Evolutionary conservation across 225 moss, liverwort and hornwort genomes (phyloP).

Genomic region (Pseudisothecium myosuroides): DNA sequence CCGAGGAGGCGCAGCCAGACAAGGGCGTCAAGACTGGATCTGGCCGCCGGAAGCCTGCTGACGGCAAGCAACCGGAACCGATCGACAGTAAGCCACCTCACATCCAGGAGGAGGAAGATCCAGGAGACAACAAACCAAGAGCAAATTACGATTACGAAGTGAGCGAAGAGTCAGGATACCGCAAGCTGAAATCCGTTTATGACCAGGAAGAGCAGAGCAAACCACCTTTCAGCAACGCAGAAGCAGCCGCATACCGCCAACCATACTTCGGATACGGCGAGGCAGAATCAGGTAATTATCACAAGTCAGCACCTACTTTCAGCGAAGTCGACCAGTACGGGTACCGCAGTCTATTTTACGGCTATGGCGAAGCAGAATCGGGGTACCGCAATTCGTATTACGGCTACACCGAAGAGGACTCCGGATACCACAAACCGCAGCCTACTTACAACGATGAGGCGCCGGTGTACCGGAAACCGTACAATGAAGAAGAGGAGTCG

Average conservation of each 20-base stretch:
- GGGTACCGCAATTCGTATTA: not conserved
- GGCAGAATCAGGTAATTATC: not conserved
- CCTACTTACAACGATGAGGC: not conserved
- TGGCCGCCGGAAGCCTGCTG: not conserved
- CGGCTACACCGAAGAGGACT: not conserved
- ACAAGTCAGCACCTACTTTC: not conserved
- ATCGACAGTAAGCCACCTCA: not conserved
- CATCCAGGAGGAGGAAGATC: not conserved
- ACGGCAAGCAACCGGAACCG: not conserved
- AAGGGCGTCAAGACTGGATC: conserved; percentile 5
- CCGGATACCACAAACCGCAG: not conserved
- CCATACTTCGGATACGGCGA: not conserved
- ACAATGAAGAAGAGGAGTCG: not conserved
- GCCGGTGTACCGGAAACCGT: not conserved
- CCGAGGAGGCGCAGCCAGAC: conserved; percentile 8
- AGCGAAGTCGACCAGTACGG: conserved; percentile 7
- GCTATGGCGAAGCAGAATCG: conserved; percentile 1
- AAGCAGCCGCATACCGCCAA: not conserved
- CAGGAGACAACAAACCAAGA: not conserved
- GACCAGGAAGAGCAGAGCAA: not conserved
- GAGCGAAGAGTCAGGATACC: conserved; percentile 3
- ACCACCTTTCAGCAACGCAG: not conserved
- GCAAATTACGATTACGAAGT: not conserved
- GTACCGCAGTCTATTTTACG: not conserved
- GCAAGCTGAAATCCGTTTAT: not conserved